Evolutionary conservation across 2,329 filamentous ascomycete genomes (phyloP).

Genomic region (Phaeosphaeriaceae sp.): DNA sequence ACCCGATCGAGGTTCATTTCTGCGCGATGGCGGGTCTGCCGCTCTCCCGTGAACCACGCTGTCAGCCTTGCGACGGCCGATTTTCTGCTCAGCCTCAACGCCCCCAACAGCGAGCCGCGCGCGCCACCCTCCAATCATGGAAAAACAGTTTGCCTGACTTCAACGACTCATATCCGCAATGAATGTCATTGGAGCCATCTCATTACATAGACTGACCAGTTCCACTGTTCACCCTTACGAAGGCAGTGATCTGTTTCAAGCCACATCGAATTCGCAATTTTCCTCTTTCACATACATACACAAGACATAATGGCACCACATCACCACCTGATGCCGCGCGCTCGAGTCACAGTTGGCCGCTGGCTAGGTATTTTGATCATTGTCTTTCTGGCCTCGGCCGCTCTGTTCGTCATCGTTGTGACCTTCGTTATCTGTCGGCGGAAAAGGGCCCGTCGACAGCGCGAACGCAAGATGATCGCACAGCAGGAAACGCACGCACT

Average conservation of each 20-base stretch:
- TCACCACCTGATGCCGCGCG: conserved; percentile 7
- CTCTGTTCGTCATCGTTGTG: conserved; percentile 9
- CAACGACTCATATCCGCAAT: background rate
- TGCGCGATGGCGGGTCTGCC: background rate
- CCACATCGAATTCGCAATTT: background rate
- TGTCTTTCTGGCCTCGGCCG: conserved; percentile 1
- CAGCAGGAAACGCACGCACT: conserved; percentile 7
- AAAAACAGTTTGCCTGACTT: background rate
- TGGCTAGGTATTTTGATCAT: conserved; percentile 6
- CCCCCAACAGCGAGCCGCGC: background rate
- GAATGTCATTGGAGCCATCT: background rate
- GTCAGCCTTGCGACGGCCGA: background rate
- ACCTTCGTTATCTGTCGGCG: conserved; percentile 11
- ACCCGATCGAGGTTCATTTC: too few species aligned
- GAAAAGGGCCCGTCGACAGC: conserved; percentile 10
- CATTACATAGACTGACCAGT: background rate
- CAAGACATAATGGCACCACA: conserved; percentile 10
- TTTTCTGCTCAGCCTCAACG: background rate
- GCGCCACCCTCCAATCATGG: background rate
- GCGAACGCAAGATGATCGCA: conserved; percentile 10
- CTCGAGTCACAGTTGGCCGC: conserved; percentile 1
- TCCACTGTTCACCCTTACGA: background rate
- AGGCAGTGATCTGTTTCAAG: background rate
- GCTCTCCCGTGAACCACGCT: background rate
- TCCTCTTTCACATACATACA: background rate